Evolutionary conservation across 352 stramenopile genomes (phyloP).

Genomic region (Pythium aristosporum): DNA sequence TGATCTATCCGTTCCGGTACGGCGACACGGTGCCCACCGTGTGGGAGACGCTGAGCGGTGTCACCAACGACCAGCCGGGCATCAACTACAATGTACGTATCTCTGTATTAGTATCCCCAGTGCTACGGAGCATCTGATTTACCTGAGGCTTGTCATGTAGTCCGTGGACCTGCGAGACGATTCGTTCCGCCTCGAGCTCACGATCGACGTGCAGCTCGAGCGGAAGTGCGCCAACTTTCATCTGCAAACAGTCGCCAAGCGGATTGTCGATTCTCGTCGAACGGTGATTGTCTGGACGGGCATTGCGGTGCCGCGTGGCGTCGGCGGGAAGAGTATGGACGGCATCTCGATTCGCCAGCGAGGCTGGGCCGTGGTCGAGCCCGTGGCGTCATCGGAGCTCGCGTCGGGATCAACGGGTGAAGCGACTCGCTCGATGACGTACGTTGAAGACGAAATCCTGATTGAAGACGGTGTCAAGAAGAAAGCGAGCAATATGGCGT

Average conservation of each 20-base stretch:
- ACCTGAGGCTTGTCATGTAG: not conserved
- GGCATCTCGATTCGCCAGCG: slow-evolving; percentile 12
- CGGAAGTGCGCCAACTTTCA: not conserved
- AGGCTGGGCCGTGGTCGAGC: slow-evolving; percentile 11
- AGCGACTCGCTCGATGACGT: not conserved
- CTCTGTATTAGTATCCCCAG: too few species aligned
- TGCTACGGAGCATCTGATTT: too few species aligned
- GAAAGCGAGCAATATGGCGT: not conserved
- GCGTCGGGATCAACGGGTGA: not conserved
- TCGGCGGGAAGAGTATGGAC: not conserved
- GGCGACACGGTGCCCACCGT: slow-evolving; percentile 1
- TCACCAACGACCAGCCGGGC: slow-evolving; percentile 1
- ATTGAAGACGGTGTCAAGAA: slow-evolving; percentile 5
- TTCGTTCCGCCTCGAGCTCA: slow-evolving; percentile 1
- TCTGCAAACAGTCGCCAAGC: not conserved
- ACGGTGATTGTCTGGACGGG: slow-evolving; percentile 13
- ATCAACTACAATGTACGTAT: slow-evolving; percentile 7
- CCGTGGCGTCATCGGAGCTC: not conserved
- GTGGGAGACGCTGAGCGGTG: slow-evolving; percentile 3
- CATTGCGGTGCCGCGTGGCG: not conserved
- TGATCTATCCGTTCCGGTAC: slow-evolving; percentile 5
- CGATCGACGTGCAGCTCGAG: not conserved
- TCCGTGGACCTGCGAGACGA: not conserved
- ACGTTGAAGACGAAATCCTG: not conserved
- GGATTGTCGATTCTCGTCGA: slow-evolving; percentile 6